These are phyloP conservation scores for Dacryopinax primogenitus DNA, from an alignment of 768 basidiomycete genomes.

Conservation along the genomic window DNA sequence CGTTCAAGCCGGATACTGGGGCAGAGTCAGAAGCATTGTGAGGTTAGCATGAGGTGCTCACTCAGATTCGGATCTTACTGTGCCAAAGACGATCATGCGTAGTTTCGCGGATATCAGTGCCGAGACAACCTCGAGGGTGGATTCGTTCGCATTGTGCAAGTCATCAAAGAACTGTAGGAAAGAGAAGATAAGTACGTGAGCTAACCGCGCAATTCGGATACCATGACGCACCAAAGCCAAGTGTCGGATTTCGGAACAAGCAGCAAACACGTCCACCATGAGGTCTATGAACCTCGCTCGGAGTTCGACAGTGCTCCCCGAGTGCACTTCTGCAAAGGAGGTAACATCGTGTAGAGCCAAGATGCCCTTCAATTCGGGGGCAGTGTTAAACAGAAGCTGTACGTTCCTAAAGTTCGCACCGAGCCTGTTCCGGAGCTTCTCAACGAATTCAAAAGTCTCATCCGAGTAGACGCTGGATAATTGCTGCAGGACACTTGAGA, in stretches of 20 bases:
- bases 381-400: constrained; percentile 56
- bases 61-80: background rate
- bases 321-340: constrained; percentile 41
- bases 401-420: constrained; percentile 60
- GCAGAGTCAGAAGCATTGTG: constrained; percentile 44
- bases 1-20: constrained; percentile 5
- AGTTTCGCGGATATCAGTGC: constrained; percentile 52
- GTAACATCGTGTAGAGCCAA: constrained; percentile 42
- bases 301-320: constrained; percentile 45
- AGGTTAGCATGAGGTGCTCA: background rate
- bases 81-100: constrained; percentile 37
- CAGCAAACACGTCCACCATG: constrained; percentile 55
- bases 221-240: constrained; percentile 38
- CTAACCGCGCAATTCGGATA: background rate
- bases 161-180: constrained; percentile 44
- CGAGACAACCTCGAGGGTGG: constrained; percentile 54
- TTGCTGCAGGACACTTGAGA: constrained; percentile 60
- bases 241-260: constrained; percentile 54
- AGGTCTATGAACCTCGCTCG: constrained; percentile 58
- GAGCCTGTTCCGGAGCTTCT: constrained; percentile 42
- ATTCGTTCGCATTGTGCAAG: constrained; percentile 60
- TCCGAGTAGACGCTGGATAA: constrained; percentile 55
- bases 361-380: constrained; percentile 55
- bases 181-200: background rate
- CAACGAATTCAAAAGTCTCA: constrained; percentile 54